Conservation (phyloP, 2,329 filamentous ascomycete species). For the Colletotrichum sp. region DNA sequence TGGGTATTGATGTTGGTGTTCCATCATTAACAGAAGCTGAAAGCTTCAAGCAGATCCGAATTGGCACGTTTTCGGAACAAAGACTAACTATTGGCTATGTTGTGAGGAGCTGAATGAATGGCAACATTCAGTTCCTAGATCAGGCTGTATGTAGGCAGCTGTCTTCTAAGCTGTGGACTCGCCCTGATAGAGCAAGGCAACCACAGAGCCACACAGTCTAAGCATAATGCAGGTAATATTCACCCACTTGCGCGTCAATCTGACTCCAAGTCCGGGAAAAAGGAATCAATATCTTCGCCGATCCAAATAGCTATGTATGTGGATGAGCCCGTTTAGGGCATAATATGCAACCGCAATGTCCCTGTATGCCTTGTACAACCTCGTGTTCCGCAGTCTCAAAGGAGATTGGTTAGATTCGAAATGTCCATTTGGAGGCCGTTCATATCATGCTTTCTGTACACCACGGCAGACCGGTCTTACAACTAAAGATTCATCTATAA, state of each 20-base stretch:
- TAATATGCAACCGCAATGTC: not conserved
- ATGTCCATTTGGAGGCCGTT: not conserved
- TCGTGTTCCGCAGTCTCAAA: not conserved
- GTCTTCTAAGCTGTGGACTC: not conserved
- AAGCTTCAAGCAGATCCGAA: not conserved
- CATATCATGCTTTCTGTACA: not conserved
- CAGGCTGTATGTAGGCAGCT: not conserved
- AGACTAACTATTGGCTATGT: not conserved
- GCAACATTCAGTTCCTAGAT: not conserved
- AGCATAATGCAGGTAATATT: not conserved
- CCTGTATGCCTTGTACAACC: not conserved
- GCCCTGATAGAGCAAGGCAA: not conserved
- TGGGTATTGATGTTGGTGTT: not conserved
- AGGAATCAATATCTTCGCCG: not conserved
- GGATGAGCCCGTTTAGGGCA: not conserved
- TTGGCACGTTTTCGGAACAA: not conserved
- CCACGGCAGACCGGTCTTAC: not conserved
- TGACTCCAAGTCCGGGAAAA: not conserved
- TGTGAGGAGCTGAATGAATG: not conserved
- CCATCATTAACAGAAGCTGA: not conserved
- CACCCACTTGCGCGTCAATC: not conserved
- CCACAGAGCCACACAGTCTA: not conserved
- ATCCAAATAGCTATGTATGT: not conserved
- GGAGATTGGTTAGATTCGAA: not conserved
- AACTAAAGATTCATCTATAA: not conserved